Conservation (phyloP, 2,329 filamentous ascomycete genomes). For the Microcyclospora tardicrescens region DNA sequence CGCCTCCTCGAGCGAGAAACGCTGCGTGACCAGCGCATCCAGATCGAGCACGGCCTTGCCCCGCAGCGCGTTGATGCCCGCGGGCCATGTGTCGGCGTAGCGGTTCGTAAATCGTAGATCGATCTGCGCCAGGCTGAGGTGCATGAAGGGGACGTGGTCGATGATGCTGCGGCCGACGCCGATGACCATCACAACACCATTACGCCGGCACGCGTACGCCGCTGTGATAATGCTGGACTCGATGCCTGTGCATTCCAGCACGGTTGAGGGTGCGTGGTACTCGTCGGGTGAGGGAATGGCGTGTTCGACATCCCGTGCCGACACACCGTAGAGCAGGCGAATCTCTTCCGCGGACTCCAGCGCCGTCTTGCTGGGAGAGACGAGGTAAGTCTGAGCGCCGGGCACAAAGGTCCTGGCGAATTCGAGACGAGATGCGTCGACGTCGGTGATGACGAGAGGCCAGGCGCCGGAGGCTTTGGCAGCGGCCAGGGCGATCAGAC, state of each 20-base stretch:
- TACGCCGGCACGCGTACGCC: constrained; percentile 7
- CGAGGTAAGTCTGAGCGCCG: constrained; percentile 14
- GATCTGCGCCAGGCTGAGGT: constrained; percentile 28
- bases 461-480: constrained; percentile 54
- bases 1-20: constrained; percentile 48
- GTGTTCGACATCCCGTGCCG: constrained; percentile 3
- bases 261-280: constrained; percentile 12
- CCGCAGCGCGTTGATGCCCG: constrained; percentile 47
- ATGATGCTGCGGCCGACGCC: constrained; percentile 23
- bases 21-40: constrained; percentile 49
- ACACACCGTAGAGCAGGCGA: constrained; percentile 4
- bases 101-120: constrained; percentile 58
- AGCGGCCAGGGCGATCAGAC: constrained; percentile 44
- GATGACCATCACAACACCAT: constrained; percentile 23
- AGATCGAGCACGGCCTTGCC: constrained; percentile 45
- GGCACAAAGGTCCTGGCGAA: constrained; percentile 58
- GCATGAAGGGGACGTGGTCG: constrained; percentile 26
- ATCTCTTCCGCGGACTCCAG: constrained; percentile 16
- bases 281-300: constrained; percentile 4
- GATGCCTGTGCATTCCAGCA: constrained; percentile 25
- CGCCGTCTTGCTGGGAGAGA: constrained; percentile 10
- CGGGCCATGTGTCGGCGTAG: constrained; percentile 57
- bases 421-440: constrained; percentile 62
- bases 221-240: constrained; percentile 22
- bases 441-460: constrained; percentile 73